Evolutionary conservation across 805 yeast genomes (phyloP).

Genomic region (Zygotorulaspora chibaensis): DNA sequence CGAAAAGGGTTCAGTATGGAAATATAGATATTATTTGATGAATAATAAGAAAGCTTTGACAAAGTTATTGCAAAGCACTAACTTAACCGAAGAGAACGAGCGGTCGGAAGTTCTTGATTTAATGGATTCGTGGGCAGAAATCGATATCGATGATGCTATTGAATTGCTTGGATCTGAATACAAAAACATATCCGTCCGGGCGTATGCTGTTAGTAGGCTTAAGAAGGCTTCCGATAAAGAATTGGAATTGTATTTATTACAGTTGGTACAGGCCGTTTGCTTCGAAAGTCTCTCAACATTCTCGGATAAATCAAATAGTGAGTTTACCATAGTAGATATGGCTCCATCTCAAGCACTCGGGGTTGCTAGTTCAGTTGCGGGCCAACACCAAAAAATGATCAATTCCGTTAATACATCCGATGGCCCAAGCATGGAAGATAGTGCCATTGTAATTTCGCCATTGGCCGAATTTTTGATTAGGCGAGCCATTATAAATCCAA

Average conservation of each 20-base stretch:
- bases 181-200: constrained; percentile 65
- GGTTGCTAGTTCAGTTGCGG: constrained; percentile 21
- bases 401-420: constrained; percentile 14
- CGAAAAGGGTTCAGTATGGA: constrained; percentile 87
- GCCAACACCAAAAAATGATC: constrained; percentile 10
- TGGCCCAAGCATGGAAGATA: constrained; percentile 16
- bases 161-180: constrained; percentile 81
- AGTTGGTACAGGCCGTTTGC: constrained; percentile 85
- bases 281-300: constrained; percentile 50
- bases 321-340: constrained; percentile 39
- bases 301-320: constrained; percentile 32
- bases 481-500: constrained; percentile 59
- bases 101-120: constrained; percentile 72
- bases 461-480: constrained; percentile 71
- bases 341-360: constrained; percentile 19
- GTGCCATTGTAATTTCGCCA: constrained; percentile 46
- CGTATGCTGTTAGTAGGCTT: constrained; percentile 83
- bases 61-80: constrained; percentile 80
- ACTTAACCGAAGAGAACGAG: constrained; percentile 84
- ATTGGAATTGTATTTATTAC: constrained; percentile 74
- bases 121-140: constrained; percentile 65
- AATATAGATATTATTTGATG: constrained; percentile 76
- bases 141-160: constrained; percentile 78
- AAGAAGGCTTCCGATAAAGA: constrained; percentile 76
- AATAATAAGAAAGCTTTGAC: constrained; percentile 64